Evolutionary conservation across 2,329 filamentous ascomycete species (phyloP), one percentile per base, ranked within the genome.

Genomic region (Whalleya microplaca): DNA sequence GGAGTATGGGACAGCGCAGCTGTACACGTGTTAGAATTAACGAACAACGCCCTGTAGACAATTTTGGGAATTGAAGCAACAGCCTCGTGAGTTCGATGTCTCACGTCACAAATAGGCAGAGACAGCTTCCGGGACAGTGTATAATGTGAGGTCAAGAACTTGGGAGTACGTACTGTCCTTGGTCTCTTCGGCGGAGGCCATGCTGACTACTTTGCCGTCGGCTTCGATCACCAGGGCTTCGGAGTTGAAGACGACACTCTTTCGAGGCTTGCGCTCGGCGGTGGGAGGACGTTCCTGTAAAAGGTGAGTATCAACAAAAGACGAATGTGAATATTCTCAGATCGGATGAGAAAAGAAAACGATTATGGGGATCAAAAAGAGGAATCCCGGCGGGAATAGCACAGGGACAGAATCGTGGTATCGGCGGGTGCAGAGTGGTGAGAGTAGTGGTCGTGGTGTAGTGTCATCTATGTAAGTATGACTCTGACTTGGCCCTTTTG

Each of bases 161-260:
- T 16, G 8, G 9, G 5, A 37, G 10, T 14, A 37, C 32, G 32
- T 37, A 37, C 32, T 91, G 65, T 89, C 85, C 80, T 92, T 92
- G 68, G 89, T 83, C 69, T 91, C 90, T 70, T 89, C 86, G 68
- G 84, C 82, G 65, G 87, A 84, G 74, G 90, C 86, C 74, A 86
- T 83, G 77, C 90, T 87, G 70, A 85, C 91, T 72, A 97, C 86
- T 73, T 88, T 86, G 69, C 94, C 94, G 82, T 96, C 91, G 76
- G 86, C 85, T 80, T 96, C 91, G 74, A 97, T 93, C 69, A 96
- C 87, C 65, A 90, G 84, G 69, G 91, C 85, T 71, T 91, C 91
- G 76, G 95, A 90, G 73, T 89, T 93, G 76, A 98, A 98, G 64
- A 92, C 88, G 71, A 98, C 94, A 45, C 92, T 96, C 80, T 98